Base-by-base conservation (phyloP, 2,329 filamentous ascomycete species). In the Aureobasidium lini region DNA sequence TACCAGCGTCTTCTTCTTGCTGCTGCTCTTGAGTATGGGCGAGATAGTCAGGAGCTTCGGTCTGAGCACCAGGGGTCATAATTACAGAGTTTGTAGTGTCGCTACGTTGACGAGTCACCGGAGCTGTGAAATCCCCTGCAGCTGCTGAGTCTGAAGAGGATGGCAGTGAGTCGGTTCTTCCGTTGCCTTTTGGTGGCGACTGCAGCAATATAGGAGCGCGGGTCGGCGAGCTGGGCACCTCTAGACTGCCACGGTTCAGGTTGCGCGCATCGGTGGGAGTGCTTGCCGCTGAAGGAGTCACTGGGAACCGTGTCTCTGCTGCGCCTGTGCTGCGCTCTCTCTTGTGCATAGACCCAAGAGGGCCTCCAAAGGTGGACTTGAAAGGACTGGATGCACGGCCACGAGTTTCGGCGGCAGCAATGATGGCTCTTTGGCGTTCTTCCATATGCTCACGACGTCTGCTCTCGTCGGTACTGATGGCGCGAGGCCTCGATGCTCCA, bases 371-470 rank as follows among this genome's bases (percentile, higher is more conserved):
- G 29, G 47, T 44, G 53, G 57, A 47, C 53, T 59, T 57, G 49
- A 57, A 49, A 7, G 62, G 62, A 36, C 64, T 71, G 66, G 46
- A 83, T 76, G 63, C 82, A 9, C 70, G 70, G 32, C 79, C 29
- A 84, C 85, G 5, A 81, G 85, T 62, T 44, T 68, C 66, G n/a
- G 66, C 65, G 23, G 69, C 70, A 13, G 79, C 84, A 36, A 81
- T 83, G 60, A 94, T 84, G 62, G 90, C 90, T 62, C 90, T 86
- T 71, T 90, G 89, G 56, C 94, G 86, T 71, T 96, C 94, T 74
- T 97, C 93, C 85, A 96, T 93, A 65, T 95, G 86, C 46, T 90
- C 90, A 68, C 91, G 90, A 62, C 94, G 88, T 73, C 95, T 95
- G 75, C 90, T 95, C 78, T 99, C 94, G 70, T 99, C 91, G 0